Conservation (phyloP, 2,329 filamentous ascomycete genomes). For the Fusarium verrucosum region DNA sequence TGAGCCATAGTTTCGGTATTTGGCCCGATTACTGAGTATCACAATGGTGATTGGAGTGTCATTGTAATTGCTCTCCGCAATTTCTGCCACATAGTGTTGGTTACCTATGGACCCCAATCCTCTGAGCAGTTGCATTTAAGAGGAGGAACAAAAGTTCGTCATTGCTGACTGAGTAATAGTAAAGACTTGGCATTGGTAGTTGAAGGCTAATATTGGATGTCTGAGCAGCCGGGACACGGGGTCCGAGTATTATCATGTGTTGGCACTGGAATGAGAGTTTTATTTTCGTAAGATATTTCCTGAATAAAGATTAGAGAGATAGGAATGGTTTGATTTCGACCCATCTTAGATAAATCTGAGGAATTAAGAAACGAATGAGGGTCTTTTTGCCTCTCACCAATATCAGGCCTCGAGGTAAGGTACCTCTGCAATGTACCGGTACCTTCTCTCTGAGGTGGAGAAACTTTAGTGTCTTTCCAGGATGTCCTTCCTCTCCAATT, state of each 20-base stretch:
- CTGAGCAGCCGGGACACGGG: neutral
- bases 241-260: neutral
- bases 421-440: constrained; percentile 34
- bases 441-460: constrained; percentile 23
- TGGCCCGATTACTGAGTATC: neutral
- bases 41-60: constrained; percentile 10
- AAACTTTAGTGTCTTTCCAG: constrained; percentile 12
- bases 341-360: neutral
- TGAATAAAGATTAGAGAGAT: neutral
- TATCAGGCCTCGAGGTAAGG: neutral
- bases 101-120: neutral
- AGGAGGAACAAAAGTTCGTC: constrained; percentile 24
- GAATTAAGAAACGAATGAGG: constrained; percentile 4
- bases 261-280: neutral
- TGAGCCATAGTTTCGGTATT: constrained; percentile 22
- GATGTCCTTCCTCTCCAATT: constrained; percentile 26
- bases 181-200: constrained; percentile 20
- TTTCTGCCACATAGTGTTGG: constrained; percentile 11
- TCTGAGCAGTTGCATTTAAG: neutral
- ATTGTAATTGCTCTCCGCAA: constrained; percentile 24
- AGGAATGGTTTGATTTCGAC: neutral
- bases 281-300: neutral
- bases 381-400: neutral
- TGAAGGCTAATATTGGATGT: neutral
- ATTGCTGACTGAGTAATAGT: constrained; percentile 9